Conservation (phyloP, 352 stramenopile species). For the Discostella stelligera region DNA sequence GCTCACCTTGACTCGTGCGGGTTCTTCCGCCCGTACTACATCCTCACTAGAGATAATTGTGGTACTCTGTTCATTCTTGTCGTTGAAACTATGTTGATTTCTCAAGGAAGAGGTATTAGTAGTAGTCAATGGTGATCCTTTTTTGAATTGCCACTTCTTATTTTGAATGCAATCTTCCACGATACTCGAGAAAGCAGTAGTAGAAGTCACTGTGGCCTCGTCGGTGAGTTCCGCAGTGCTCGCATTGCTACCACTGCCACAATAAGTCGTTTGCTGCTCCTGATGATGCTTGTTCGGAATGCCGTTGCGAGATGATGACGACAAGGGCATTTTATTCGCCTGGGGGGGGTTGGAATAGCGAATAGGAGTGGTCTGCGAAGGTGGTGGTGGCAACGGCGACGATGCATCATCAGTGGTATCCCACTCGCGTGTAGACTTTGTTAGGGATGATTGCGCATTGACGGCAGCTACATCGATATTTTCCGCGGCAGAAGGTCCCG, state of each 20-base stretch:
- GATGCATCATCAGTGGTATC: neutral
- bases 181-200: neutral
- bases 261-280: neutral
- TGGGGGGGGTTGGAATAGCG: neutral
- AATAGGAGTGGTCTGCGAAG: neutral
- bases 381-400: neutral
- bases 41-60: neutral
- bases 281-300: neutral
- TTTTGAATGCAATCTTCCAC: neutral
- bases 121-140: neutral
- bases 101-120: neutral
- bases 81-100: neutral
- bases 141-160: neutral
- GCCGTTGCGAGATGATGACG: neutral
- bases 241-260: no score
- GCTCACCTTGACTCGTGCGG: constrained; percentile 18
- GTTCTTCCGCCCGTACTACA: neutral
- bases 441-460: neutral
- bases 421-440: neutral
- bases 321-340: neutral
- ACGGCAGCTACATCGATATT: neutral
- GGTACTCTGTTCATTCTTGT: neutral
- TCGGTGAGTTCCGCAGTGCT: neutral
- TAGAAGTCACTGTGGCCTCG: neutral
- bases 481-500: neutral